These are phyloP conservation scores for Aspergillus ruber DNA, from an alignment of 2,329 filamentous ascomycete species.

Conservation along the genomic window DNA sequence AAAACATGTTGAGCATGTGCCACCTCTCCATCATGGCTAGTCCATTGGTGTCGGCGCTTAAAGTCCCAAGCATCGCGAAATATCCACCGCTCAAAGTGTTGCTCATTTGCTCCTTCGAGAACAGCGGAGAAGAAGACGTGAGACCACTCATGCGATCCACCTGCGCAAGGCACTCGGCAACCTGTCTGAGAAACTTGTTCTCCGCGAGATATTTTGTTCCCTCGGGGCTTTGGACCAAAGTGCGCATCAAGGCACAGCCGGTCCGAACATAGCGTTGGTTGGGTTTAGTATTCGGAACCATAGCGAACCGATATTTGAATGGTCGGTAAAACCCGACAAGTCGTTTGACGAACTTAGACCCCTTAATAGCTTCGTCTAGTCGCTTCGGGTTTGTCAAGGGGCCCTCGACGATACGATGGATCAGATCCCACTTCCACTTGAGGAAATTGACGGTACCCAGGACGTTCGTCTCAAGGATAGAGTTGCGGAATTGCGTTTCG, in stretches of 20 bases:
- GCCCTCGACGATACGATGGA: slow-evolving; percentile 84
- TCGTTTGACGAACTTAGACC: slow-evolving; percentile 92
- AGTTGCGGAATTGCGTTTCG: slow-evolving; percentile 55
- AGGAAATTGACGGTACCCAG: slow-evolving; percentile 81
- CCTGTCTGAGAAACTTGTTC: slow-evolving; percentile 86
- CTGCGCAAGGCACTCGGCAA: slow-evolving; percentile 92
- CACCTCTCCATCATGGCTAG: slow-evolving; percentile 87
- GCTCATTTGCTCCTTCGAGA: slow-evolving; percentile 73
- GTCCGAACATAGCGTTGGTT: slow-evolving; percentile 91
- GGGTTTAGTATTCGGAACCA: slow-evolving; percentile 80
- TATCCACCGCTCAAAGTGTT: slow-evolving; percentile 90
- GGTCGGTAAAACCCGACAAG: slow-evolving; percentile 92
- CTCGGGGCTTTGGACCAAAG: slow-evolving; percentile 76
- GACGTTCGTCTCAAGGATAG: slow-evolving; percentile 69
- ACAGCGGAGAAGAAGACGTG: slow-evolving; percentile 74
- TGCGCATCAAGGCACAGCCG: slow-evolving; percentile 81
- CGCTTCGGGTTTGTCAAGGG: slow-evolving; percentile 85
- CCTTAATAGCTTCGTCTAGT: slow-evolving; percentile 87
- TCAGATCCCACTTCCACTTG: slow-evolving; percentile 97
- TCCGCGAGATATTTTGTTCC: slow-evolving; percentile 80
- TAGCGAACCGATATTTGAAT: slow-evolving; percentile 93
- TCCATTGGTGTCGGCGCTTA: slow-evolving; percentile 76
- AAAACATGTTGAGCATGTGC: slow-evolving; percentile 99
- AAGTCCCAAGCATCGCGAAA: slow-evolving; percentile 81
- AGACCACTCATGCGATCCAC: slow-evolving; percentile 71